These are phyloP conservation scores for Trametes maxima DNA, from an alignment of 768 basidiomycete species.

Conservation along the genomic window DNA sequence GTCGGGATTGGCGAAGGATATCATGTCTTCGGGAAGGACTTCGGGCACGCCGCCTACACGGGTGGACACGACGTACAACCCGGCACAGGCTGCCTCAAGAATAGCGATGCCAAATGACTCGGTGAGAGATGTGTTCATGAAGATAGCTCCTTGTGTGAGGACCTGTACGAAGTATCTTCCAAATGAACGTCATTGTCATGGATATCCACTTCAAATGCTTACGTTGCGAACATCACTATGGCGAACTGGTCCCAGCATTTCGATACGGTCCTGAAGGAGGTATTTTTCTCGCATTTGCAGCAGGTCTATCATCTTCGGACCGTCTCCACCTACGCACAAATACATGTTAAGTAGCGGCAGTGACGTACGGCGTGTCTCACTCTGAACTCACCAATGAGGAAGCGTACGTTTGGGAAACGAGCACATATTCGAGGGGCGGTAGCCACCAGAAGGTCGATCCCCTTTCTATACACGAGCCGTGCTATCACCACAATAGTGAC, in stretches of 20 bases:
- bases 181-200: not conserved
- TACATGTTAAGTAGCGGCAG: not conserved
- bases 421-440: slow-evolving; percentile 89
- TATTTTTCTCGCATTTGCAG: slow-evolving; percentile 95
- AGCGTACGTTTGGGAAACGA: slow-evolving; percentile 82
- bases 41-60: slow-evolving; percentile 96
- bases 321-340: slow-evolving; percentile 75
- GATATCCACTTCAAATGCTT: slow-evolving; percentile 29
- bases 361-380: not conserved
- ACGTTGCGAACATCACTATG: slow-evolving; percentile 86
- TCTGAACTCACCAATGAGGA: slow-evolving; percentile 71
- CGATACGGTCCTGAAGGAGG: slow-evolving; percentile 88
- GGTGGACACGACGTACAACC: slow-evolving; percentile 92
- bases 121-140: slow-evolving; percentile 93
- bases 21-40: slow-evolving; percentile 91
- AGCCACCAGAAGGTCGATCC: slow-evolving; percentile 92
- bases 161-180: slow-evolving; percentile 52
- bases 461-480: slow-evolving; percentile 92
- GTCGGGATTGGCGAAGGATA: slow-evolving; percentile 91
- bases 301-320: slow-evolving; percentile 92
- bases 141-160: slow-evolving; percentile 85
- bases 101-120: slow-evolving; percentile 98
- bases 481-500: slow-evolving; percentile 93
- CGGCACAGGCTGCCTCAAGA: slow-evolving; percentile 93
- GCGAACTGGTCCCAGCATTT: slow-evolving; percentile 78